Evolutionary conservation across 2,329 filamentous ascomycete species (phyloP).

Genomic region (Elsinoe australis): DNA sequence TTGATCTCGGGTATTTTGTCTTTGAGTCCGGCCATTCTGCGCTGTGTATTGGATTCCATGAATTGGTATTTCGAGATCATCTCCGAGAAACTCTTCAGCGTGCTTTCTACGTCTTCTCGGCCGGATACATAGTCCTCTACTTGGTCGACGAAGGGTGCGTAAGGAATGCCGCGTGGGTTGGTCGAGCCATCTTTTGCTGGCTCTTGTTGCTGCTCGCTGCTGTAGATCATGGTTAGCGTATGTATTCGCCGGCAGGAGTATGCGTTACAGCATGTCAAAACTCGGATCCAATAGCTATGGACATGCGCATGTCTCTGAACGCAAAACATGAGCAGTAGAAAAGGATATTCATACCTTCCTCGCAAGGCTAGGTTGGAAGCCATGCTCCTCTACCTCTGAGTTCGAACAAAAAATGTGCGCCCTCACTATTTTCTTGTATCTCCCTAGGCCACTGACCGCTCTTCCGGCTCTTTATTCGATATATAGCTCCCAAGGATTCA

Average conservation of each 20-base stretch:
- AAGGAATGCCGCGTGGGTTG: conserved; percentile 76
- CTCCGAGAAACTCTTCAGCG: conserved; percentile 77
- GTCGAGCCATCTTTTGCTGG: conserved; percentile 45
- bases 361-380: background rate
- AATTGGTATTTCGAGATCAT: conserved; percentile 99
- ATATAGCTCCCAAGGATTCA: too few relatives aligned
- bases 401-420: too few relatives aligned
- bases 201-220: background rate
- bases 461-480: too few relatives aligned
- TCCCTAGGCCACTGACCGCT: too few relatives aligned
- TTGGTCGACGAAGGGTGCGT: conserved; percentile 77
- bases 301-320: too few relatives aligned
- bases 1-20: conserved; percentile 97
- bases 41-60: conserved; percentile 91
- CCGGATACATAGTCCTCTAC: conserved; percentile 81
- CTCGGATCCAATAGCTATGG: background rate
- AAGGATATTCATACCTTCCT: background rate
- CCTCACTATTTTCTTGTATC: too few relatives aligned
- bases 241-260: too few relatives aligned
- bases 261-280: background rate
- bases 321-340: too few relatives aligned
- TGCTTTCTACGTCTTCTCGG: conserved; percentile 69
- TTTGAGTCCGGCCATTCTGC: conserved; percentile 69
- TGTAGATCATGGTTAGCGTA: too few relatives aligned
- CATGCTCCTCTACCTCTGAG: too few relatives aligned